These are phyloP conservation scores for Trichothecium sympodiale DNA, from an alignment of 2,329 filamentous ascomycete species.

Conservation along the genomic window DNA sequence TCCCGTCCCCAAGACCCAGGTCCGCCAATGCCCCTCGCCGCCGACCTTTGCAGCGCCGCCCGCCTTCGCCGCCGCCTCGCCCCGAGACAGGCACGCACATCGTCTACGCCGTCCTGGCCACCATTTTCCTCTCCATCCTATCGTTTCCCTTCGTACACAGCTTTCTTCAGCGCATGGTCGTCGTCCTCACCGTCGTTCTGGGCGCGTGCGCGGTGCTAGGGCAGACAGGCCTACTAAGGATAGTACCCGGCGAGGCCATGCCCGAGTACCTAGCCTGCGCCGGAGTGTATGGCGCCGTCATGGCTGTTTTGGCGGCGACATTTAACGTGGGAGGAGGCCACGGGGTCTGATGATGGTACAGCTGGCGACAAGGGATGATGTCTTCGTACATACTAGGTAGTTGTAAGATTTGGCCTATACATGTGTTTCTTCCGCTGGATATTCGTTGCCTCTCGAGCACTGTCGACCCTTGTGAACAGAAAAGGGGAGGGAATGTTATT, in stretches of 20 bases:
- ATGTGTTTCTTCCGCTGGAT: no score
- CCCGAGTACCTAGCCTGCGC: conserved; percentile 1
- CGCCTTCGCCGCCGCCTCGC: not conserved
- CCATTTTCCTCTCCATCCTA: conserved; percentile 44
- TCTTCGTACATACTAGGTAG: no score
- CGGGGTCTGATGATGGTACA: no score
- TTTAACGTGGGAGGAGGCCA: not conserved
- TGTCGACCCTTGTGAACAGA: no score
- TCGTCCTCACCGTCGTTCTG: conserved; percentile 41
- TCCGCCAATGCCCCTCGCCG: not conserved
- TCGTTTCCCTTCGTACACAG: conserved; percentile 46
- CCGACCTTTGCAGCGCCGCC: conserved; percentile 9
- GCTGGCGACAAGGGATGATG: no score
- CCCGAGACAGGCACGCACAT: not conserved
- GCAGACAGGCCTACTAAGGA: conserved; percentile 12
- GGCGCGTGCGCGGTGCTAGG: conserved; percentile 24
- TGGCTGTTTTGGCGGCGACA: conserved; percentile 1
- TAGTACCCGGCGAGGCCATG: not conserved
- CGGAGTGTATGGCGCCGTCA: conserved; percentile 1
- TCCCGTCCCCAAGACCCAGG: not conserved
- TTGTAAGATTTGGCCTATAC: no score
- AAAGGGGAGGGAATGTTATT: no score
- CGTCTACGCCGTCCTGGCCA: conserved; percentile 12
- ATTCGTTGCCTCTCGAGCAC: no score
- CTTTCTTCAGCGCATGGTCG: conserved; percentile 44